A percentile compares a stretch with the other conserved stretches of the same genome.
Evolutionary conservation across 2,329 filamentous ascomycete genomes (phyloP).

Genomic region (Fusarium falciforme): DNA sequence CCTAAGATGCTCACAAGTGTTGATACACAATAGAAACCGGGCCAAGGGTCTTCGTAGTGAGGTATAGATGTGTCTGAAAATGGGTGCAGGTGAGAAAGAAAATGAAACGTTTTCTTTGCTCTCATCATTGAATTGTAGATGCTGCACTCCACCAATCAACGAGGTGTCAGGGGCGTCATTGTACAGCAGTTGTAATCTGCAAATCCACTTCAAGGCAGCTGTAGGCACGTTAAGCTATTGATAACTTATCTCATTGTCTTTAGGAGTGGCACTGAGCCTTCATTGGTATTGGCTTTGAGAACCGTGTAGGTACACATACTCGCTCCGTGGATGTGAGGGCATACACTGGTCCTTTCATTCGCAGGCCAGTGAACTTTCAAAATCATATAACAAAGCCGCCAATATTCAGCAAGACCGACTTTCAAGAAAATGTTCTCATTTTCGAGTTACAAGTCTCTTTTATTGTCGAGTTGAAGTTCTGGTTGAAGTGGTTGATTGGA

Average conservation of each 20-base stretch:
- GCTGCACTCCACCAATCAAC: not conserved
- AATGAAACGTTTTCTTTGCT: not conserved
- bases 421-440: not conserved
- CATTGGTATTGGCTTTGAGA: not conserved
- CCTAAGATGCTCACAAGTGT: not conserved
- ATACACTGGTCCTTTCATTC: not conserved
- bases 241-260: not conserved
- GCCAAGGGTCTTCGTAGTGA: not conserved
- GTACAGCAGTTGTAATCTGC: not conserved
- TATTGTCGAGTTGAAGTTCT: not conserved
- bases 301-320: not conserved
- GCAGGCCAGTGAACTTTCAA: not conserved
- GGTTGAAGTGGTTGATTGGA: constrained; percentile 18
- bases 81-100: not conserved
- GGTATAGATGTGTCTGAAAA: not conserved
- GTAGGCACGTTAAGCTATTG: too few relatives aligned
- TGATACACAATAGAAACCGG: not conserved
- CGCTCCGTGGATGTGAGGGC: not conserved
- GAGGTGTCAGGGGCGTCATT: not conserved
- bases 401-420: not conserved
- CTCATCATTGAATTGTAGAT: not conserved
- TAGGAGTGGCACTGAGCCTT: not conserved
- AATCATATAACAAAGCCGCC: not conserved
- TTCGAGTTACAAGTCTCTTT: not conserved
- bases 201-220: too few relatives aligned